phyloP scores from a whole-genome alignment of 139 green algal species.

The Pycnococcus provasolii region DNA sequence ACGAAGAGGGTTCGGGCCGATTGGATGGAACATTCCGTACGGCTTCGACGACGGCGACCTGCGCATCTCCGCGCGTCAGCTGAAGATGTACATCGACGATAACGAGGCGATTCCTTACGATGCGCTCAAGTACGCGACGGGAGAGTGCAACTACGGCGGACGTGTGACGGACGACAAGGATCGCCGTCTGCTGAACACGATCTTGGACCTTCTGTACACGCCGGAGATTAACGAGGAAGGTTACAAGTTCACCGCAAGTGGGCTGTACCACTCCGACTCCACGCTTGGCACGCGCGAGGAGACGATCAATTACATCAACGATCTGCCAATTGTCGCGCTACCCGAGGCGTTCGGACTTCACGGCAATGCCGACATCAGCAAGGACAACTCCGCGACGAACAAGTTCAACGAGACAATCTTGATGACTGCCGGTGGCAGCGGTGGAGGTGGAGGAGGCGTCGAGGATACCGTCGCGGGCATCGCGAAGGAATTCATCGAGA shows the following conservation, averaged over 20 bases:
- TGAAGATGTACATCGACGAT: slow-evolving; percentile 35
- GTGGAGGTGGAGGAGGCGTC: slow-evolving; percentile 18
- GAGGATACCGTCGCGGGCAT: slow-evolving; percentile 37
- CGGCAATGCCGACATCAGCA: slow-evolving; percentile 39
- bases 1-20: slow-evolving; percentile 46
- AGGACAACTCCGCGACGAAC: slow-evolving; percentile 23
- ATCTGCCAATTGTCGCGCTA: slow-evolving; percentile 21
- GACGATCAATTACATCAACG: slow-evolving; percentile 34
- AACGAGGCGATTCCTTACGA: slow-evolving; percentile 26
- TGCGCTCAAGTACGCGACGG: slow-evolving; percentile 35
- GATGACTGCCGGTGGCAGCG: background rate
- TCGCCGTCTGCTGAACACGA: slow-evolving; percentile 30
- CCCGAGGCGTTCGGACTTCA: slow-evolving; percentile 39
- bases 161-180: slow-evolving; percentile 42
- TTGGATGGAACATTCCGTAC: slow-evolving; percentile 37
- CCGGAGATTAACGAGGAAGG: slow-evolving; percentile 12
- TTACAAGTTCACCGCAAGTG: slow-evolving; percentile 40
- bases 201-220: slow-evolving; percentile 21
- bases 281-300: slow-evolving; percentile 29
- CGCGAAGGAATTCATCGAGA: slow-evolving; percentile 39
- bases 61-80: slow-evolving; percentile 34
- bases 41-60: slow-evolving; percentile 39
- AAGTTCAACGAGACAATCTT: background rate
- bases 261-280: slow-evolving; percentile 42
- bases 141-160: slow-evolving; percentile 43